phyloP scores from a whole-genome alignment of 2,329 filamentous ascomycete species.

The Gaeumannomyces sp. region DNA sequence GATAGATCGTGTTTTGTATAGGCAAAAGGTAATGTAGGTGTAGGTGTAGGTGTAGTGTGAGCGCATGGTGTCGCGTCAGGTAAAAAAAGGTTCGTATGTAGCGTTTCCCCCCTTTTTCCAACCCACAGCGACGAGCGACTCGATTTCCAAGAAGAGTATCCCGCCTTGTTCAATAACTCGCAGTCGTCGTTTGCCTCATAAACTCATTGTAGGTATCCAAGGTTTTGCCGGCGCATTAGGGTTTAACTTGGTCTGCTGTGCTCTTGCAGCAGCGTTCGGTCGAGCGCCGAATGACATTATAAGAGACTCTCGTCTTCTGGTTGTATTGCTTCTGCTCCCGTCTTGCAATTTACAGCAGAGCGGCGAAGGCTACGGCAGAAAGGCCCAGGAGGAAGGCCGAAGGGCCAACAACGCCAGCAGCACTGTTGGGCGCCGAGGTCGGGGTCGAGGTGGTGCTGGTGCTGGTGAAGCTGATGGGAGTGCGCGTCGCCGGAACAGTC shows the following conservation, averaged over 20 bases:
- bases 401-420: not conserved
- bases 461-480: not conserved
- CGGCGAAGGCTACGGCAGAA: not conserved
- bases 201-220: constrained; percentile 1
- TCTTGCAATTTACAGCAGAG: not conserved
- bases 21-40: too few relatives aligned
- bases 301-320: not conserved
- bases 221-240: not conserved
- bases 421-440: not conserved
- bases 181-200: not conserved
- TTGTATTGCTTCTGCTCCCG: not conserved
- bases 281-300: not conserved
- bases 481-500: not conserved
- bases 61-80: too few relatives aligned
- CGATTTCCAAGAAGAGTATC: not conserved
- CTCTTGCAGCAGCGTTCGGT: not conserved
- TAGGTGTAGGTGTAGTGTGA: too few relatives aligned
- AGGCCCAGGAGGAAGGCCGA: not conserved
- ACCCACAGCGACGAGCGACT: not conserved
- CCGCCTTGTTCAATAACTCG: not conserved
- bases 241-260: not conserved
- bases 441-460: not conserved
- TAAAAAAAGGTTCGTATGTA: too few relatives aligned
- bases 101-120: too few relatives aligned
- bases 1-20: too few relatives aligned